These are phyloP conservation scores for Cryptococcus maquisensis DNA, from an alignment of 1,284 basidiomycete genomes.

Conservation along the genomic window DNA sequence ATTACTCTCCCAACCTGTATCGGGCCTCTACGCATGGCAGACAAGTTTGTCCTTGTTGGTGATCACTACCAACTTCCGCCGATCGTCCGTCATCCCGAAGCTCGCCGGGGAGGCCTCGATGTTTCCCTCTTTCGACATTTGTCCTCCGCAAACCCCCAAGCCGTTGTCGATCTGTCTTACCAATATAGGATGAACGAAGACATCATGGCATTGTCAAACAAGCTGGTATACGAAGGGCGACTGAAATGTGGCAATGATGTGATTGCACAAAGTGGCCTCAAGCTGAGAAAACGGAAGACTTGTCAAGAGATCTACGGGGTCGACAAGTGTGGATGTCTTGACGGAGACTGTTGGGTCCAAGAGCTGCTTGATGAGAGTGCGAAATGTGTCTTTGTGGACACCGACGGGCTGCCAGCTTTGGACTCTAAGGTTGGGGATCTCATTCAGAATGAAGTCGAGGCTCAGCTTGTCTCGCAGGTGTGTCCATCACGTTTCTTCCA, in stretches of 20 bases:
- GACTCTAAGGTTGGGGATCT: conserved; percentile 82
- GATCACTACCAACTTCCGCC: conserved; percentile 97
- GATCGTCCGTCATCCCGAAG: conserved; percentile 73
- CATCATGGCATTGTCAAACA: conserved; percentile 91
- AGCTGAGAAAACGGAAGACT: conserved; percentile 54
- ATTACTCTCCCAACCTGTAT: conserved; percentile 93
- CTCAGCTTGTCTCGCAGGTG: conserved; percentile 52
- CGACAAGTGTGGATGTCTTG: conserved; percentile 30
- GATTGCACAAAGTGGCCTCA: conserved; percentile 62
- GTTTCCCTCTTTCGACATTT: conserved; percentile 84
- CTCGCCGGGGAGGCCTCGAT: conserved; percentile 80
- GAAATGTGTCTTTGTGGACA: conserved; percentile 89
- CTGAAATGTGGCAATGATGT: conserved; percentile 71
- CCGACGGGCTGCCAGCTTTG: conserved; percentile 67
- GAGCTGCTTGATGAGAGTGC: conserved; percentile 65
- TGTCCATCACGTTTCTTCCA: conserved; percentile 5
- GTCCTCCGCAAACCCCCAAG: conserved; percentile 75
- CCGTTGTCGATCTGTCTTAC: conserved; percentile 73
- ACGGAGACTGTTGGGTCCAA: conserved; percentile 68
- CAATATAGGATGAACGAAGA: conserved; percentile 98
- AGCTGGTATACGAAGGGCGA: conserved; percentile 75
- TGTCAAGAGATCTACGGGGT: conserved; percentile 21
- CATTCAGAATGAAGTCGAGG: conserved; percentile 83
- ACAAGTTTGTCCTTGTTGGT: conserved; percentile 89
- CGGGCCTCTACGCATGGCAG: conserved; percentile 83